Conservation (phyloP, 805 yeast species). For the Sugiyamaella qingdaonensis region DNA sequence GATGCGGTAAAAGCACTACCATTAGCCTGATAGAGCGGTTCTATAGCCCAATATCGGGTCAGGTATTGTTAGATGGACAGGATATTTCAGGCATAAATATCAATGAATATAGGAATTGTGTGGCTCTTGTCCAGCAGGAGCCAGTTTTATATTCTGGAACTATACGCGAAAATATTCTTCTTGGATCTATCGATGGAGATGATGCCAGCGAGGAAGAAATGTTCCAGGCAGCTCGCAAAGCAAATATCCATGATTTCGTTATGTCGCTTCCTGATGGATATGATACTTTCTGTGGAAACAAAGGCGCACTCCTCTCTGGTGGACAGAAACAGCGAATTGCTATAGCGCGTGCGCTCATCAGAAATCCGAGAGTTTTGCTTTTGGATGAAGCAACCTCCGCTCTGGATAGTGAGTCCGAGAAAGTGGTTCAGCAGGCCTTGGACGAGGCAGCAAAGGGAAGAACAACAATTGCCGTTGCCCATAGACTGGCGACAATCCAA, state of each 20-base stretch:
- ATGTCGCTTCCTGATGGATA: conserved; percentile 55
- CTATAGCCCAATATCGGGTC: conserved; percentile 47
- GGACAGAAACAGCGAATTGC: conserved; percentile 77
- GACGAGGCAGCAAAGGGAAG: conserved; percentile 62
- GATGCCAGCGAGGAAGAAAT: conserved; percentile 41
- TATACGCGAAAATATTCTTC: conserved; percentile 50
- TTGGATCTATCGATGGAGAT: conserved; percentile 40
- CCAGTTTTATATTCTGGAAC: conserved; percentile 55
- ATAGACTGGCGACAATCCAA: conserved; percentile 66
- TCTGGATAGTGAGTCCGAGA: conserved; percentile 65
- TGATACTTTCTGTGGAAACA: conserved; percentile 51
- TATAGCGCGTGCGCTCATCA: conserved; percentile 66
- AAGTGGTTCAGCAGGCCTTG: conserved; percentile 68
- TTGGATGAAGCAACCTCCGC: conserved; percentile 70
- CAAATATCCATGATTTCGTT: conserved; percentile 56
- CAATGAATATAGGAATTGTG: conserved; percentile 45
- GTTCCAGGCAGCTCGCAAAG: conserved; percentile 44
- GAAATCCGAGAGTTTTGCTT: conserved; percentile 59
- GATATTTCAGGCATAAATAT: conserved; percentile 47
- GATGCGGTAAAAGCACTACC: conserved; percentile 58
- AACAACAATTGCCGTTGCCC: conserved; percentile 82
- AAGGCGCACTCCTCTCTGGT: conserved; percentile 61
- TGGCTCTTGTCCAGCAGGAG: conserved; percentile 61
- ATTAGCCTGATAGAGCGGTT: conserved; percentile 48
- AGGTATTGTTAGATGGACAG: conserved; percentile 48